Conservation (phyloP, 257 asterid species). For the Capsicum chinense region DNA sequence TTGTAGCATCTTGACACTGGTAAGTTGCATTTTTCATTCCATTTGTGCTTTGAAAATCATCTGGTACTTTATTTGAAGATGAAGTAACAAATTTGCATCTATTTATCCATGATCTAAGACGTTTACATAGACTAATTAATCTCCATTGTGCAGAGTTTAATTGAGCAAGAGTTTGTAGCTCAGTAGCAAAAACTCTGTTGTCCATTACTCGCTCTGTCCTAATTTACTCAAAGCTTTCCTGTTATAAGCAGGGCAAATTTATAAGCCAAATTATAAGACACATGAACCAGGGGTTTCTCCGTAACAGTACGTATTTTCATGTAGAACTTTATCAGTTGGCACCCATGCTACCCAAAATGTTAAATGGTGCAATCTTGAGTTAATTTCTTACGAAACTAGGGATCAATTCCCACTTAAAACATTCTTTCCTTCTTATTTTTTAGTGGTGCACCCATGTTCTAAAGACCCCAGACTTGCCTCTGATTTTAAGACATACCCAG, state of each 20-base stretch:
- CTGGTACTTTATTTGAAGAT: not conserved
- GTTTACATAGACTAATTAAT: not conserved
- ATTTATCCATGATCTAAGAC: constrained; percentile 1
- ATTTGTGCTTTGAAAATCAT: not conserved
- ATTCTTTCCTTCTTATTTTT: too few relatives aligned
- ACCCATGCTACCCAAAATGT: too few relatives aligned
- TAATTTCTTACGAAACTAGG: too few relatives aligned
- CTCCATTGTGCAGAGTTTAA: not conserved
- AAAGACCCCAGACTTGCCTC: too few relatives aligned
- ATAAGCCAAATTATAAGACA: too few relatives aligned
- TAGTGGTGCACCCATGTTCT: too few relatives aligned
- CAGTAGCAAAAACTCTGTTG: not conserved
- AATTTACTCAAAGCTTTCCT: not conserved
- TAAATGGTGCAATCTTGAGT: too few relatives aligned
- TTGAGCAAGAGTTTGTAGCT: constrained; percentile 4
- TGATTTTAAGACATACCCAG: not conserved
- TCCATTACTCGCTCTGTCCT: not conserved
- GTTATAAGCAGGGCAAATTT: not conserved
- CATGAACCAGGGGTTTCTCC: too few relatives aligned
- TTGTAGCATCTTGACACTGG: not conserved
- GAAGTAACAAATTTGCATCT: not conserved
- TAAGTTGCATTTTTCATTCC: constrained; percentile 10
- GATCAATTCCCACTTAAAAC: too few relatives aligned
- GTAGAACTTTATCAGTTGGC: too few relatives aligned
- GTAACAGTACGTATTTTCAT: too few relatives aligned